These are phyloP conservation scores for Artemisia princeps DNA, from an alignment of 140 eudicot genomes.

Conservation along the genomic window DNA sequence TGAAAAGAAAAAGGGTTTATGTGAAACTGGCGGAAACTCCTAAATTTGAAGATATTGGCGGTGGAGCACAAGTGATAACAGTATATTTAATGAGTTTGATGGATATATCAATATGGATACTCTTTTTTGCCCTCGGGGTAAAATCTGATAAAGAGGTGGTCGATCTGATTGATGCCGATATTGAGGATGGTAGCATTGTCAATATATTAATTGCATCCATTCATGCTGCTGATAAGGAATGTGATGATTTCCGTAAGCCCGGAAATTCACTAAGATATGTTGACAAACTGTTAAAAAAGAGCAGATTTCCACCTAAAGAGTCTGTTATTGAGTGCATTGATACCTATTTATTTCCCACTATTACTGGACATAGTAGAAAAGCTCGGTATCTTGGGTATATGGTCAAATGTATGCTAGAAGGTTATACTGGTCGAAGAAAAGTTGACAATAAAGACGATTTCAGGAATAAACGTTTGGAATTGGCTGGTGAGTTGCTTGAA, in stretches of 20 bases:
- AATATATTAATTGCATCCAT: conserved; percentile 68
- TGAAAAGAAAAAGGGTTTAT: conserved; percentile 56
- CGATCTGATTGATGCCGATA: conserved; percentile 50
- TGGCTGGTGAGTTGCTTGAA: conserved; percentile 84
- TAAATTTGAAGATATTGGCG: conserved; percentile 43
- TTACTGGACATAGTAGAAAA: conserved; percentile 45
- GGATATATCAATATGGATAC: conserved; percentile 72
- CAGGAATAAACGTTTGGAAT: conserved; percentile 68
- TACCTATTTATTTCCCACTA: conserved; percentile 51
- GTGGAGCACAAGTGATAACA: conserved; percentile 51
- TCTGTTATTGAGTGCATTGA: conserved; percentile 48
- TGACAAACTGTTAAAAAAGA: conserved; percentile 29
- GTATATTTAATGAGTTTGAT: conserved; percentile 37
- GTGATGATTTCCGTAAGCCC: conserved; percentile 46
- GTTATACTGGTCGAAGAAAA: conserved; percentile 58
- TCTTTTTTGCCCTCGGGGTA: conserved; percentile 81
- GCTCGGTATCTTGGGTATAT: conserved; percentile 76
- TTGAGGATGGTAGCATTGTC: conserved; percentile 43
- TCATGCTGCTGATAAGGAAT: conserved; percentile 53
- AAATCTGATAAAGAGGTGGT: conserved; percentile 60
- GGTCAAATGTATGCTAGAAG: conserved; percentile 70
- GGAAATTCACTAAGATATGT: conserved; percentile 35
- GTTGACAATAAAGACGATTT: conserved; percentile 75
- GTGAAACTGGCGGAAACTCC: conserved; percentile 50
- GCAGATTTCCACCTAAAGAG: conserved; percentile 72